phyloP scores from a whole-genome alignment of 1,284 basidiomycete genomes.

The Papiliotrema terrestris region DNA sequence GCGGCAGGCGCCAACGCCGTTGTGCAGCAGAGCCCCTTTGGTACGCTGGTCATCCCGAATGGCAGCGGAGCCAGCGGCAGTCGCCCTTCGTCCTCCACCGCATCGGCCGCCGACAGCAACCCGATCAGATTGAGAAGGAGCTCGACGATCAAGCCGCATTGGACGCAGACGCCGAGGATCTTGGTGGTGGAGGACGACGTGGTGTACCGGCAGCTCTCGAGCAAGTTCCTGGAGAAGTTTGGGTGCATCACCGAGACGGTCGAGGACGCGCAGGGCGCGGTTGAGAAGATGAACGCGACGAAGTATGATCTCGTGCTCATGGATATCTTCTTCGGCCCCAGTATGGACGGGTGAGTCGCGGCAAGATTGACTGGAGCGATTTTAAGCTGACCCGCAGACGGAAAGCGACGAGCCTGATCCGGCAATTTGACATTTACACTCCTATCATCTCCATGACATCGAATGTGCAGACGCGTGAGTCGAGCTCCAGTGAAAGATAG shows the following conservation, averaged over 20 bases:
- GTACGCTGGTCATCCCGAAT: slow-evolving; percentile 16
- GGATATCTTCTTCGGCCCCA: slow-evolving; percentile 57
- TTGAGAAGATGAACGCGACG: slow-evolving; percentile 89
- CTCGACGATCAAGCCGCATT: slow-evolving; percentile 74
- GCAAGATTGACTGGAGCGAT: background rate
- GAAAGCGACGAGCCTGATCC: slow-evolving; percentile 79
- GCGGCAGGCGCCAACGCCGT: slow-evolving; percentile 1
- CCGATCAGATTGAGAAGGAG: background rate
- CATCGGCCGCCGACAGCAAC: background rate
- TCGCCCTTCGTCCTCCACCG: background rate
- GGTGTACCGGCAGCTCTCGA: slow-evolving; percentile 79
- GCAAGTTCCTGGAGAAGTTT: slow-evolving; percentile 92
- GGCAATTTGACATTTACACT: slow-evolving; percentile 82
- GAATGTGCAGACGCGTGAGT: slow-evolving; percentile 71
- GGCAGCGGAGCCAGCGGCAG: background rate
- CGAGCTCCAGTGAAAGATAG: no score
- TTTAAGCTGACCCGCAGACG: slow-evolving; percentile 17
- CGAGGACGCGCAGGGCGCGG: slow-evolving; percentile 85
- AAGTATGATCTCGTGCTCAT: slow-evolving; percentile 94
- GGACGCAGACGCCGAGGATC: slow-evolving; percentile 81
- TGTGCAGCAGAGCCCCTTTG: slow-evolving; percentile 22
- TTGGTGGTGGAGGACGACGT: slow-evolving; percentile 93
- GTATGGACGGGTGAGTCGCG: slow-evolving; percentile 44
- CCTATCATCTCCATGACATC: slow-evolving; percentile 97
- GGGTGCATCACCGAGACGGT: slow-evolving; percentile 93